A percentile compares a stretch with the other conserved stretches of the same genome.
These are phyloP conservation scores for Pythium sukuiense DNA, from an alignment of 352 stramenopile genomes.

Conservation along the genomic window DNA sequence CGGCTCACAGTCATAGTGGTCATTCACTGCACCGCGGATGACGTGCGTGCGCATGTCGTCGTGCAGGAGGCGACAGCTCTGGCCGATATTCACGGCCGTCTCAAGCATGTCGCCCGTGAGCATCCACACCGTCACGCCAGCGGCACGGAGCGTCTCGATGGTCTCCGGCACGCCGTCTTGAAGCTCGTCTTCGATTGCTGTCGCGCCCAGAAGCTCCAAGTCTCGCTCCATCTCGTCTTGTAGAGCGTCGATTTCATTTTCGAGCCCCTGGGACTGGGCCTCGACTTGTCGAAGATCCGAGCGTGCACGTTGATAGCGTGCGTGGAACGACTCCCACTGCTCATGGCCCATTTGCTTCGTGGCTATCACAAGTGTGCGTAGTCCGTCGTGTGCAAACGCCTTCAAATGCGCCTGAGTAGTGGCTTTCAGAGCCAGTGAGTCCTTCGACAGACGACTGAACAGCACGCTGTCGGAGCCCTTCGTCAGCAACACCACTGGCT, in stretches of 20 bases:
- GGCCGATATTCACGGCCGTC: constrained; percentile 85
- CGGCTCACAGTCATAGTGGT: constrained; percentile 26
- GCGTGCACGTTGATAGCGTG: constrained; percentile 54
- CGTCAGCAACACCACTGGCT: constrained; percentile 66
- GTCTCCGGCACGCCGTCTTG: constrained; percentile 77
- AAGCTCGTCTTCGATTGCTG: constrained; percentile 83
- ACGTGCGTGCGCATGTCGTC: constrained; percentile 92
- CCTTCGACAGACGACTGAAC: constrained; percentile 56
- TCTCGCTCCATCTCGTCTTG: constrained; percentile 74
- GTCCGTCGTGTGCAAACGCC: constrained; percentile 79
- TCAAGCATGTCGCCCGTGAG: constrained; percentile 88
- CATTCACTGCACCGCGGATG: constrained; percentile 60
- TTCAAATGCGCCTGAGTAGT: constrained; percentile 66
- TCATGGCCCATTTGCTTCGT: constrained; percentile 45
- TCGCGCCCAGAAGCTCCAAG: constrained; percentile 68
- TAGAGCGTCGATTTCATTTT: constrained; percentile 59
- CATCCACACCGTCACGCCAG: constrained; percentile 82
- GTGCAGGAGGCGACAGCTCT: constrained; percentile 77
- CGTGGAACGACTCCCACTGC: constrained; percentile 66
- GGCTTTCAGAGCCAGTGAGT: constrained; percentile 34
- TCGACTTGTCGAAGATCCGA: constrained; percentile 66
- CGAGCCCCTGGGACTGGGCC: constrained; percentile 47
- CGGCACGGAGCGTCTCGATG: constrained; percentile 65
- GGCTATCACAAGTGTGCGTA: constrained; percentile 85
- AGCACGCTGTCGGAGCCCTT: constrained; percentile 85